Conservation (phyloP, 1,139 yeast species). For the Kurtzmaniella quercitrusa region DNA sequence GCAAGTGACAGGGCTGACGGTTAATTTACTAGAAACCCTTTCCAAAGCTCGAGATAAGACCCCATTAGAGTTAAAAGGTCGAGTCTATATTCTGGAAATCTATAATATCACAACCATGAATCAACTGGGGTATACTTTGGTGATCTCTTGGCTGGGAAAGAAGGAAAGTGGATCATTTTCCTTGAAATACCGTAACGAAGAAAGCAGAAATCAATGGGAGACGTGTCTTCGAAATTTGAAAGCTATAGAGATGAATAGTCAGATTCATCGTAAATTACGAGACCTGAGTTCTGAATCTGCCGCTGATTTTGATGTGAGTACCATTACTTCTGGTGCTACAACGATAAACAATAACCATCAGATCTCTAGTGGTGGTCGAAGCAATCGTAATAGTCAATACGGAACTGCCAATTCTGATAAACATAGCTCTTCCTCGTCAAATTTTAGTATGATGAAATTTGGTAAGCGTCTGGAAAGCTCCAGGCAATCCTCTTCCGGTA, state of each 20-base stretch:
- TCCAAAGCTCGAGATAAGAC: slow-evolving; percentile 28
- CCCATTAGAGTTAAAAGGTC: slow-evolving; percentile 56
- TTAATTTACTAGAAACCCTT: slow-evolving; percentile 34
- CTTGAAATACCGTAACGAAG: slow-evolving; percentile 66
- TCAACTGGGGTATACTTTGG: slow-evolving; percentile 48
- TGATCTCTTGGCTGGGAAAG: slow-evolving; percentile 75
- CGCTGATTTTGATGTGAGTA: slow-evolving; percentile 13
- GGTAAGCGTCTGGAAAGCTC: slow-evolving; percentile 9
- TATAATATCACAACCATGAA: slow-evolving; percentile 47
- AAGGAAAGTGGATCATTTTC: slow-evolving; percentile 75
- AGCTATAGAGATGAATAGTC: slow-evolving; percentile 39
- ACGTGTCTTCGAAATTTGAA: slow-evolving; percentile 46
- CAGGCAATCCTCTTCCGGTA: slow-evolving; percentile 20
- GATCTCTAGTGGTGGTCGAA: slow-evolving; percentile 7
- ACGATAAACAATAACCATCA: slow-evolving; percentile 1
- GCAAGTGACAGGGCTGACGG: slow-evolving; percentile 28
- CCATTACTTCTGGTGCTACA: not conserved
- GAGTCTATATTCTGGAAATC: slow-evolving; percentile 66
- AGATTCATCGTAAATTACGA: slow-evolving; percentile 34
- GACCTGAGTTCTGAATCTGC: slow-evolving; percentile 32
- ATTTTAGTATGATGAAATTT: slow-evolving; percentile 42
- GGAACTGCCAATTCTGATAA: slow-evolving; percentile 29
- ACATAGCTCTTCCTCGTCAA: slow-evolving; percentile 43
- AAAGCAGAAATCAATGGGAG: slow-evolving; percentile 69
- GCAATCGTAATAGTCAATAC: slow-evolving; percentile 19